phyloP scores from a whole-genome alignment of 768 basidiomycete species.

The Scleroderma citrinum region DNA sequence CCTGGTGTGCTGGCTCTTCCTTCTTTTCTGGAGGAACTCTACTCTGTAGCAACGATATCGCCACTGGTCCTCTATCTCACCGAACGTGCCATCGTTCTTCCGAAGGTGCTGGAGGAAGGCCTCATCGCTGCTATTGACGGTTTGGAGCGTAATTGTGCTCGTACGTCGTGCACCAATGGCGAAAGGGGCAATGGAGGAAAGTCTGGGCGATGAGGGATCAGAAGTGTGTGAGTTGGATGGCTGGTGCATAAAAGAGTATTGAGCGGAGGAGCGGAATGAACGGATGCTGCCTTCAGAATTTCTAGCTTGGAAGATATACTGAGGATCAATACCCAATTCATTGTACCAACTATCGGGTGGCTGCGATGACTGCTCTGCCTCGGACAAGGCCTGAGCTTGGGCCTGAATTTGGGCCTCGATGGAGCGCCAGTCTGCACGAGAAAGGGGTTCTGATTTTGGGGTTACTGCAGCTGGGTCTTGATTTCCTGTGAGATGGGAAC shows the following conservation, averaged over 20 bases:
- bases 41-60: slow-evolving; percentile 51
- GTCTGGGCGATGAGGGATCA: slow-evolving; percentile 4
- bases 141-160: slow-evolving; percentile 29
- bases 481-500: slow-evolving; percentile 13
- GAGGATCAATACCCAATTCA: slow-evolving; percentile 36
- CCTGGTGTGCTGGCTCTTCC: slow-evolving; percentile 16
- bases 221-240: slow-evolving; percentile 10
- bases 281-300: slow-evolving; percentile 28
- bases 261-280: slow-evolving; percentile 26
- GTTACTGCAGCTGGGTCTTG: slow-evolving; percentile 26
- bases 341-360: slow-evolving; percentile 12
- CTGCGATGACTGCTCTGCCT: slow-evolving; percentile 1
- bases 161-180: slow-evolving; percentile 18
- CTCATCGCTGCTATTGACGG: slow-evolving; percentile 29
- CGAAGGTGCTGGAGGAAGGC: slow-evolving; percentile 34
- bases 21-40: slow-evolving; percentile 21
- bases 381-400: slow-evolving; percentile 11
- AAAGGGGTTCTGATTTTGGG: slow-evolving; percentile 42
- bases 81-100: slow-evolving; percentile 39
- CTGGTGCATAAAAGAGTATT: slow-evolving; percentile 23
- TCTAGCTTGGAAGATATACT: slow-evolving; percentile 34
- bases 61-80: slow-evolving; percentile 45
- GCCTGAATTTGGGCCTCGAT: slow-evolving; percentile 37
- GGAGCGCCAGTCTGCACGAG: slow-evolving; percentile 46
- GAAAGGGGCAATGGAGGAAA: slow-evolving; percentile 1